Base-by-base conservation (phyloP, 306 rosid genomes). In the Rosa lucieae region DNA sequence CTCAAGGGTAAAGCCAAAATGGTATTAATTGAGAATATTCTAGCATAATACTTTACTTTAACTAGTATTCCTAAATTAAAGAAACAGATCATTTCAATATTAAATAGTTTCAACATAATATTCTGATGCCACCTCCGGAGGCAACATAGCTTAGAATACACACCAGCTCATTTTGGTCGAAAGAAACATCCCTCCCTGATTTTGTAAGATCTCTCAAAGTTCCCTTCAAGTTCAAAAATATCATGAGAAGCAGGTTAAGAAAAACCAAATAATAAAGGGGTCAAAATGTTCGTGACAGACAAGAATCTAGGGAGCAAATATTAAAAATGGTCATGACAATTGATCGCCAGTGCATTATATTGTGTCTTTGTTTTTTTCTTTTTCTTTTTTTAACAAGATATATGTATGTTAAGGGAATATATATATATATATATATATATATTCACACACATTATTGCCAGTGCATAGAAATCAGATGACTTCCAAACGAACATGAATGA, bases 121-220 rank as follows among this genome's bases (percentile, higher is more conserved):
- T 9, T 68, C 32, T 42, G 48, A 68, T 20, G 53, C 56, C 10
- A 65, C 10, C 35, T 3, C 47, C 23, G 52, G 43, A 23, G 59
- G 47, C 44, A 81, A 53, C 56, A 21, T 23, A 53, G 80, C 37
- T 61, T 73, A 67, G 35, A 75, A 75, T 82, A 79, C 84, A 44
- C 79, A 88, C 91, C 79, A 46, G 88, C 74, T 86, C 93, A 82
- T 77, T 86, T 76, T 91, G 89, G 66, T 85, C 89, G 15, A 83
- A 75, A 74, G 92, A n/a, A 67, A 35, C 20, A 1, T 63, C 47
- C 85, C 83, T 86, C 83, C 90, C 92, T 65, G 92, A 71, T 84
- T 86, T 91, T 82, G 86, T 77, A 80, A 91, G 93, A 89, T 89
- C 97, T 82, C 90, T 91, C 82, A 91, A 77, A 44, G 92, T 89